Percentiles rank a stretch among this genome's conserved stretches.
Conservation (phyloP, 768 basidiomycete species). For the Austroboletus eburneus region DNA sequence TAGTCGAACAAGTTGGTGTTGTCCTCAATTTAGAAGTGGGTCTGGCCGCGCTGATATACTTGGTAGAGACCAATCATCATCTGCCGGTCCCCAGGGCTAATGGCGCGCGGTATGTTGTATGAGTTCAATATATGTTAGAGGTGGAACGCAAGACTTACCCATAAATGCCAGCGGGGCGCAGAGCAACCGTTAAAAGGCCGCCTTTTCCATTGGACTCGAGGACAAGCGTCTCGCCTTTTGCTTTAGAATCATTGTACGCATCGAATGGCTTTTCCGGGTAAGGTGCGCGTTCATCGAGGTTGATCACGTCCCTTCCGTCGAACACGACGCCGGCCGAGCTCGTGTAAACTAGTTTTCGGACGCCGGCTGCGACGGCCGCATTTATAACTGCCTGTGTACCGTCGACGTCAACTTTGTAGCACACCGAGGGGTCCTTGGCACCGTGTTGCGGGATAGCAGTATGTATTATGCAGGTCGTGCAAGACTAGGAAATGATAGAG, state of each 20-base stretch:
- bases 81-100: constrained; percentile 89
- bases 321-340: constrained; percentile 90
- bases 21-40: constrained; percentile 89
- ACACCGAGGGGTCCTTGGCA: constrained; percentile 63
- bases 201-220: constrained; percentile 82
- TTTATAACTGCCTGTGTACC: constrained; percentile 84
- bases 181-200: constrained; percentile 82
- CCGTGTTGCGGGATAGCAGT: constrained; percentile 85
- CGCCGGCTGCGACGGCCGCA: constrained; percentile 66
- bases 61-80: constrained; percentile 73
- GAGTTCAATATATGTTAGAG: not conserved
- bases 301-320: constrained; percentile 73
- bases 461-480: constrained; percentile 89
- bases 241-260: constrained; percentile 93
- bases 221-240: constrained; percentile 78
- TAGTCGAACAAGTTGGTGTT: constrained; percentile 94
- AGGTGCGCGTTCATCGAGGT: constrained; percentile 84
- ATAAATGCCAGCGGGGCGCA: constrained; percentile 93
- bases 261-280: constrained; percentile 74
- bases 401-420: constrained; percentile 91
- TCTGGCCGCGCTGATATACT: constrained; percentile 77
- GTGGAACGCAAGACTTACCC: constrained; percentile 51
- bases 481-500: constrained; percentile 45
- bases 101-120: not conserved
- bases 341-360: constrained; percentile 90